phyloP scores from a whole-genome alignment of 371 early-diverging fungal species.

The Ordospora pajunii region DNA sequence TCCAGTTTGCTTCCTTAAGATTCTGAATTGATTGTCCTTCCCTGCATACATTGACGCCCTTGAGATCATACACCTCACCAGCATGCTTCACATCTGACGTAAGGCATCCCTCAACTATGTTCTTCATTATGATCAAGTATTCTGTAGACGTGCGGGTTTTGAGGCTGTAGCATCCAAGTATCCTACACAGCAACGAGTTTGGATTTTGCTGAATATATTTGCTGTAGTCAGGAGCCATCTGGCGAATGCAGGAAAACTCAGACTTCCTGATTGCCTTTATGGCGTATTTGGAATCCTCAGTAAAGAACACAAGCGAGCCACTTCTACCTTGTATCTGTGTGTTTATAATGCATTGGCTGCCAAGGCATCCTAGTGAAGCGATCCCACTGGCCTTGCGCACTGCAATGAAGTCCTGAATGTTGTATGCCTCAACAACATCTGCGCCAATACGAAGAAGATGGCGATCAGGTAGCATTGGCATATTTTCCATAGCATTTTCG shows the following conservation, averaged over 20 bases:
- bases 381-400: not conserved
- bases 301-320: constrained; percentile 38
- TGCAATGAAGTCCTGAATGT: not conserved
- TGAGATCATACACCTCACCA: constrained; percentile 43
- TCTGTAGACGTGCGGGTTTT: not conserved
- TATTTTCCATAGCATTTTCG: too few species aligned
- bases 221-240: constrained; percentile 17
- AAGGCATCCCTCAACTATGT: constrained; percentile 7
- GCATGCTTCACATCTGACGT: not conserved
- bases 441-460: too few species aligned
- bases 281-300: constrained; percentile 31
- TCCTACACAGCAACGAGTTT: constrained; percentile 17
- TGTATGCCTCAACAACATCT: not conserved
- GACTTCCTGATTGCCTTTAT: constrained; percentile 40
- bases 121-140: constrained; percentile 53
- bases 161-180: constrained; percentile 18
- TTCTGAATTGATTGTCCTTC: not conserved
- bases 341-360: not conserved
- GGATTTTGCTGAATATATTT: constrained; percentile 18
- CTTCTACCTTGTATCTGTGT: constrained; percentile 31
- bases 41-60: constrained; percentile 43
- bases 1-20: constrained; percentile 40
- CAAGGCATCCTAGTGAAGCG: not conserved
- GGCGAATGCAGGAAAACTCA: constrained; percentile 24
- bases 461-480: too few species aligned